These are phyloP conservation scores for Leptographium flavum DNA, from an alignment of 2,329 filamentous ascomycete genomes.

Conservation along the genomic window DNA sequence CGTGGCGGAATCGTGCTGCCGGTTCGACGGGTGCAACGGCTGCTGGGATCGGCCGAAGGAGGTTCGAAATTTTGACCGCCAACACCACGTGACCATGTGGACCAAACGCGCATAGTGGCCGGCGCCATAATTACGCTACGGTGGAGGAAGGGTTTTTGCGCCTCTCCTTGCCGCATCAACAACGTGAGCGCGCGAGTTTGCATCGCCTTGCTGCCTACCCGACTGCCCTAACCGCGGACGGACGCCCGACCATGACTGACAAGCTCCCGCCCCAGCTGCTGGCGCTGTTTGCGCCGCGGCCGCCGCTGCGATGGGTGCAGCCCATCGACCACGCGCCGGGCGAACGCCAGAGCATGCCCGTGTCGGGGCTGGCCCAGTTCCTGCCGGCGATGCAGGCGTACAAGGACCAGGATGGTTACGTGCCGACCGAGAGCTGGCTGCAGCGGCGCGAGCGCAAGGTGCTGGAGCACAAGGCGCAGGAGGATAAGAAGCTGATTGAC, in stretches of 20 bases:
- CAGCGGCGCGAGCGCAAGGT: slow-evolving; percentile 74
- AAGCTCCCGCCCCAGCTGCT: slow-evolving; percentile 87
- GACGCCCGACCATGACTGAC: slow-evolving; percentile 74
- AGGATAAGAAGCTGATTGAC: slow-evolving; percentile 50
- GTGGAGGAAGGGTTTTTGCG: no score
- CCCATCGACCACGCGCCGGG: slow-evolving; percentile 73
- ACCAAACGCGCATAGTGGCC: no score
- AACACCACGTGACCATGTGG: no score
- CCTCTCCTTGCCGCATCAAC: no score
- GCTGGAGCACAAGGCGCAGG: slow-evolving; percentile 58
- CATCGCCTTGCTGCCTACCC: no score
- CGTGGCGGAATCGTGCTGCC: not conserved
- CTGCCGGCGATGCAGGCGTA: slow-evolving; percentile 63
- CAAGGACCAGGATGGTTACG: slow-evolving; percentile 61
- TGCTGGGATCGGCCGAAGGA: no score
- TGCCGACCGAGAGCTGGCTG: slow-evolving; percentile 85
- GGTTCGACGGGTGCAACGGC: no score
- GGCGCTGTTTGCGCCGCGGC: slow-evolving; percentile 87
- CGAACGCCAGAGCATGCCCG: slow-evolving; percentile 58
- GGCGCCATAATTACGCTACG: no score
- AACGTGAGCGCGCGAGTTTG: no score
- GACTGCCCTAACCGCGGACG: no score
- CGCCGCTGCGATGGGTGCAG: slow-evolving; percentile 77
- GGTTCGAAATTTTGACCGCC: no score
- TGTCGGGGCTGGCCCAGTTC: slow-evolving; percentile 62